Evolutionary conservation across 805 yeast genomes (phyloP).

Genomic region (Lipomyces mesembrius): DNA sequence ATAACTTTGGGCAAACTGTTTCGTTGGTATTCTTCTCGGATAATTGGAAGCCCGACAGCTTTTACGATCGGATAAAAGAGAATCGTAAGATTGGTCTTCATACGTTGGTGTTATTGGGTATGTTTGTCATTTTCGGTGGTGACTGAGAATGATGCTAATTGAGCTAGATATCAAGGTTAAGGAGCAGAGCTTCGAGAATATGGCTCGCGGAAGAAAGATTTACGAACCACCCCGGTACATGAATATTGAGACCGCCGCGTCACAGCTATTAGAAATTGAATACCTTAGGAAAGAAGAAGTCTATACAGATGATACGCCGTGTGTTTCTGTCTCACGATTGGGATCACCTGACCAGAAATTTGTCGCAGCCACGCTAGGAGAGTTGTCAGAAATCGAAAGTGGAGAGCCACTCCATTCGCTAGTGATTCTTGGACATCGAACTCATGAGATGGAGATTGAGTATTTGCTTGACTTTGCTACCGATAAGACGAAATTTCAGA

Average conservation of each 20-base stretch:
- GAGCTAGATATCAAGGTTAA: conserved; percentile 78
- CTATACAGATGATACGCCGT: conserved; percentile 85
- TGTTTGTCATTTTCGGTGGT: neutral
- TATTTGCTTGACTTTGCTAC: conserved; percentile 78
- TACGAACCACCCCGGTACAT: conserved; percentile 98
- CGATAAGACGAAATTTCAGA: conserved; percentile 57
- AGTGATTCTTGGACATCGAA: conserved; percentile 86
- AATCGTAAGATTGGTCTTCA: conserved; percentile 90
- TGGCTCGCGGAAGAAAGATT: conserved; percentile 88
- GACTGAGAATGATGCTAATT: neutral
- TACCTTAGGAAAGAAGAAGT: conserved; percentile 74
- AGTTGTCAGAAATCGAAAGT: conserved; percentile 79
- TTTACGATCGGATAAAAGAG: conserved; percentile 86
- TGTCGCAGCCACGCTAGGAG: conserved; percentile 80
- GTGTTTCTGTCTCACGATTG: conserved; percentile 87
- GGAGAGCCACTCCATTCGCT: conserved; percentile 95
- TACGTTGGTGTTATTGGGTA: conserved; percentile 75
- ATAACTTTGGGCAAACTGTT: conserved; percentile 96
- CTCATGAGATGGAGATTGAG: conserved; percentile 90
- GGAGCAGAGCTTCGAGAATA: conserved; percentile 91
- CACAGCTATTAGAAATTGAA: conserved; percentile 86
- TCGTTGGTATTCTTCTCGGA: conserved; percentile 95
- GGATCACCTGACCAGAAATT: conserved; percentile 85
- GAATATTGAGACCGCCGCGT: conserved; percentile 88
- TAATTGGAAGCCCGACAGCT: conserved; percentile 93